Conservation (phyloP, 768 basidiomycete genomes). For the Mycena venus region DNA sequence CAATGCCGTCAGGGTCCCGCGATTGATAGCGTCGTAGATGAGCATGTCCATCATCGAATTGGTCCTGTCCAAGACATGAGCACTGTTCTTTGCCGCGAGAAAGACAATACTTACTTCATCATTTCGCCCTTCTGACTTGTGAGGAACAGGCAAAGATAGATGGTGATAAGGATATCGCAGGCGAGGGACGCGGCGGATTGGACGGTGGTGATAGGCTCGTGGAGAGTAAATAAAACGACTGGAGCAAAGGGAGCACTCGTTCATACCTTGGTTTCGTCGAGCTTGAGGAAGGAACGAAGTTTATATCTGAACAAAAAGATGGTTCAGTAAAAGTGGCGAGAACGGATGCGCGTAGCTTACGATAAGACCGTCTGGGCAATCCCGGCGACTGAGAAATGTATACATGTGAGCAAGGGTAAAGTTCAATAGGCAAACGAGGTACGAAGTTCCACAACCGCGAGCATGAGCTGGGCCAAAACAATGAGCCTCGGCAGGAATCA, state of each 20-base stretch:
- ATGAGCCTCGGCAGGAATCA: not conserved
- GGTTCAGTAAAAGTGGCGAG: not conserved
- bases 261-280: not conserved
- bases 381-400: not conserved
- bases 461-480: not conserved
- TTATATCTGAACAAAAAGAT: not conserved
- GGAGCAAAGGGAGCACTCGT: not conserved
- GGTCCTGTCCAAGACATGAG: slow-evolving; percentile 8
- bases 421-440: not conserved
- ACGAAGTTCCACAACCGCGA: not conserved
- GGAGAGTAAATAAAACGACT: not conserved
- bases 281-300: not conserved
- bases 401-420: not conserved
- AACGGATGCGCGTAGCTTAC: not conserved
- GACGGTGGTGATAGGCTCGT: slow-evolving; percentile 22
- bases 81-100: not conserved
- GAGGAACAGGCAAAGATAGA: slow-evolving; percentile 16
- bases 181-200: slow-evolving; percentile 22
- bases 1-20: slow-evolving; percentile 27
- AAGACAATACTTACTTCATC: not conserved
- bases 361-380: not conserved
- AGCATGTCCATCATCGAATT: slow-evolving; percentile 27
- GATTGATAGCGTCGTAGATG: slow-evolving; percentile 28
- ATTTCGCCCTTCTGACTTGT: slow-evolving; percentile 22
- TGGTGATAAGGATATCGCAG: slow-evolving; percentile 26